Conservation (phyloP, 352 stramenopile species). For the Globisporangium paroecandrum region DNA sequence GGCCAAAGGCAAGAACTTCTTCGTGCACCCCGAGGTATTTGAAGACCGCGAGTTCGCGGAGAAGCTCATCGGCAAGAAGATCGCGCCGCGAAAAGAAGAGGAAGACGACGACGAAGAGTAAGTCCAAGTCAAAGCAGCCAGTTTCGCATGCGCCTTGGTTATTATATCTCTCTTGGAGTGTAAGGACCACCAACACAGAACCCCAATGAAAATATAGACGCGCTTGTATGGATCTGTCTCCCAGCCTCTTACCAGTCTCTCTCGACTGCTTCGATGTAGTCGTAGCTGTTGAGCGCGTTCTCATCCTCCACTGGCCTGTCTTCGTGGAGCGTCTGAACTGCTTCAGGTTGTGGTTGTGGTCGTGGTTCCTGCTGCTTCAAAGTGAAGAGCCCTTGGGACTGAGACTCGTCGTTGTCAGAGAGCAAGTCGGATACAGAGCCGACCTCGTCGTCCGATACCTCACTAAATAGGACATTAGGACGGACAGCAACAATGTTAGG, state of each 20-base stretch:
- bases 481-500: not conserved
- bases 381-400: slow-evolving; percentile 18
- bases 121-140: not conserved
- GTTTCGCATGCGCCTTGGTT: too few species aligned
- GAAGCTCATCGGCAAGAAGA: slow-evolving; percentile 46
- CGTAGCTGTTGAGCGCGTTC: slow-evolving; percentile 78
- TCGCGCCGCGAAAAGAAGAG: slow-evolving; percentile 21
- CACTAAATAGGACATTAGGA: not conserved
- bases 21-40: slow-evolving; percentile 78
- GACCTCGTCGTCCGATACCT: slow-evolving; percentile 21
- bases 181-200: not conserved
- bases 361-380: not conserved
- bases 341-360: not conserved
- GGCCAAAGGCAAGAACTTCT: slow-evolving; percentile 60
- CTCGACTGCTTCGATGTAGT: slow-evolving; percentile 81
- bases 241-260: slow-evolving; percentile 24
- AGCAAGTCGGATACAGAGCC: slow-evolving; percentile 42
- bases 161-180: not conserved
- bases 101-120: slow-evolving; percentile 21
- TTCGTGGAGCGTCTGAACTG: slow-evolving; percentile 4
- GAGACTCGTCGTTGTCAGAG: slow-evolving; percentile 41
- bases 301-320: slow-evolving; percentile 55
- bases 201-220: slow-evolving; percentile 6
- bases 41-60: slow-evolving; percentile 56
- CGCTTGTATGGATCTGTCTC: not conserved